Evolutionary conservation across 768 basidiomycete species (phyloP).

Genomic region (Tulasnella sp.): DNA sequence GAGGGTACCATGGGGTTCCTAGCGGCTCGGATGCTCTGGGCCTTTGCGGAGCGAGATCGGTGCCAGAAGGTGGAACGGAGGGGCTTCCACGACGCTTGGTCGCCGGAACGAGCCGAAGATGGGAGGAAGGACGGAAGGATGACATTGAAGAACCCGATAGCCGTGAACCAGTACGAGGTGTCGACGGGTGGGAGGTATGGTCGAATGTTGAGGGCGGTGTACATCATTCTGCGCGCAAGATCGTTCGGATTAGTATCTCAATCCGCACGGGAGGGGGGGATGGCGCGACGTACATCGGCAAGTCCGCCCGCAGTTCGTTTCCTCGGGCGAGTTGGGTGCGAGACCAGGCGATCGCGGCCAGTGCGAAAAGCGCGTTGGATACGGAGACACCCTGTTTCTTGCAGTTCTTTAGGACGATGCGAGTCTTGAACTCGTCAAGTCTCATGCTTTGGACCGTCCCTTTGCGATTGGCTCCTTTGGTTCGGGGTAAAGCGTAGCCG

Average conservation of each 20-base stretch:
- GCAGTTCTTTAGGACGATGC: conserved; percentile 23
- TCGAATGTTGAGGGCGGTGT: conserved; percentile 72
- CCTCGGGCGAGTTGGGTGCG: not conserved
- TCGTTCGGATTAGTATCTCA: not conserved
- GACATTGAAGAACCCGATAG: conserved; percentile 72
- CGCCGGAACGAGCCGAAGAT: conserved; percentile 26
- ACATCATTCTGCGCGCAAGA: conserved; percentile 43
- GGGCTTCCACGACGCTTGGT: not conserved
- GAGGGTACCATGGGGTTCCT: conserved; percentile 51
- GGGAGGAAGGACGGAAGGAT: conserved; percentile 58
- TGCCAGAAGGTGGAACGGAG: conserved; percentile 45
- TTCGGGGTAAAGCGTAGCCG: conserved; percentile 58
- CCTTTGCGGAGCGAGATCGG: conserved; percentile 56
- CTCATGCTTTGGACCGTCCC: conserved; percentile 39
- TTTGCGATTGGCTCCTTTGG: conserved; percentile 23
- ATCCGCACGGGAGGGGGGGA: not conserved
- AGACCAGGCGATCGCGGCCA: conserved; percentile 26
- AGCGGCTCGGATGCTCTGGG: conserved; percentile 50
- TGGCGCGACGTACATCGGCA: not conserved
- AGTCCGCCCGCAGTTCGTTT: not conserved
- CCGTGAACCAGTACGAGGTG: conserved; percentile 64
- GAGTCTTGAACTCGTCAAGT: not conserved
- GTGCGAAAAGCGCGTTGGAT: conserved; percentile 28
- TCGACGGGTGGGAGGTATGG: conserved; percentile 32
- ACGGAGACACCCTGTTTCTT: conserved; percentile 26